Evolutionary conservation across 164 flowering plant species (phyloP).

Genomic region (Amborella trichopoda): DNA sequence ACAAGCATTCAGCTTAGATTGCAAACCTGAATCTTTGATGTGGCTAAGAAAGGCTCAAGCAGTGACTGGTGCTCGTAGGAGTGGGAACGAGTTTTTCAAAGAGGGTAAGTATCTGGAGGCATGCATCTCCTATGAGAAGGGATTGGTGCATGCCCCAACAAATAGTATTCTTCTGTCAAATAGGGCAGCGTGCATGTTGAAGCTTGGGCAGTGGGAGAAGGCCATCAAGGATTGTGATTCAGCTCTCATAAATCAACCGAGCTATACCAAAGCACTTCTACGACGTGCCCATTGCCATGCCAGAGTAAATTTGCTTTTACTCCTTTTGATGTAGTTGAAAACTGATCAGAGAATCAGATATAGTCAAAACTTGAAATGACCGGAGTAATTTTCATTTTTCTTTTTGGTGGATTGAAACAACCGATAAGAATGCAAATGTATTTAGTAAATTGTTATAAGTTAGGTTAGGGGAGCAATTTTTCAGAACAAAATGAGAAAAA

Average conservation of each 20-base stretch:
- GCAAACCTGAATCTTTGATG: slow-evolving; percentile 34
- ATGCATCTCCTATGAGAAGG: slow-evolving; percentile 43
- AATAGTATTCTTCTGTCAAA: slow-evolving; percentile 60
- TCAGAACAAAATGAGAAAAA: too few species aligned
- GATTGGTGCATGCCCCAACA: slow-evolving; percentile 47
- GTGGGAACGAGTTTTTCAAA: slow-evolving; percentile 58
- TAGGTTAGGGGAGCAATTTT: too few species aligned
- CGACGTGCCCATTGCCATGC: slow-evolving; percentile 61
- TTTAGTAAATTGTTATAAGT: too few species aligned
- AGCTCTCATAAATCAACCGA: slow-evolving; percentile 42
- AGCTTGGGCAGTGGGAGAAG: slow-evolving; percentile 45
- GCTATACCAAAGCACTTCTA: slow-evolving; percentile 50
- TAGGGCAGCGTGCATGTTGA: slow-evolving; percentile 56
- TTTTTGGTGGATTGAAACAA: neutral
- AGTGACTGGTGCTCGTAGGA: slow-evolving; percentile 41
- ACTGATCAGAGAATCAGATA: too few species aligned
- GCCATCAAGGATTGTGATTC: slow-evolving; percentile 59
- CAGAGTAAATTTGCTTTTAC: slow-evolving; percentile 25
- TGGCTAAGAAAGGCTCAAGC: slow-evolving; percentile 36
- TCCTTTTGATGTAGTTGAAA: too few species aligned
- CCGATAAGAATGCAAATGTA: too few species aligned
- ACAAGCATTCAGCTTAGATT: slow-evolving; percentile 42
- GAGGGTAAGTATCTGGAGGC: slow-evolving; percentile 40
- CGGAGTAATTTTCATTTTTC: neutral
- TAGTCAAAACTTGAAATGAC: too few species aligned